phyloP scores from a whole-genome alignment of 2,329 filamentous ascomycete genomes.

The Alternaria sp. region DNA sequence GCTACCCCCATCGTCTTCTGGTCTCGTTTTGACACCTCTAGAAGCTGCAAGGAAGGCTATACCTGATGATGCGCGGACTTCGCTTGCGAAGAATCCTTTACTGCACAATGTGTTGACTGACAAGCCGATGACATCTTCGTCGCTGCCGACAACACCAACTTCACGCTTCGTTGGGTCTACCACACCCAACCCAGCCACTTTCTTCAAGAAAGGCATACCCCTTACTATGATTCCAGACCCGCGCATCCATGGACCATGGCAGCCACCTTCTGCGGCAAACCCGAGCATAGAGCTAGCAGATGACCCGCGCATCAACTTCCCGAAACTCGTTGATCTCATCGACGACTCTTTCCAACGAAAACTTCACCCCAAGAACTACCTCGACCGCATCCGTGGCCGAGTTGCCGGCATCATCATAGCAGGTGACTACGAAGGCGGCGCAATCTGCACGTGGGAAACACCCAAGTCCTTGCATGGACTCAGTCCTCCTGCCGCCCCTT shows the following conservation, averaged over 20 bases:
- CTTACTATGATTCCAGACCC: conserved; percentile 83
- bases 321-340: conserved; percentile 83
- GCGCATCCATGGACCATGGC: conserved; percentile 68
- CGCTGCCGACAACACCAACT: conserved; percentile 69
- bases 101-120: conserved; percentile 97
- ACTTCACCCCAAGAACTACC: conserved; percentile 83
- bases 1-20: conserved; percentile 84
- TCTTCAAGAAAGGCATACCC: conserved; percentile 91
- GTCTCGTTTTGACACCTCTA: conserved; percentile 83
- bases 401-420: conserved; percentile 93
- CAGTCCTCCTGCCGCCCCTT: not conserved
- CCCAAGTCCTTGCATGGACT: conserved; percentile 64
- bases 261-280: conserved; percentile 66
- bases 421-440: conserved; percentile 94
- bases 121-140: conserved; percentile 91
- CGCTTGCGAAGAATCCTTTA: conserved; percentile 78
- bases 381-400: conserved; percentile 78
- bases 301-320: conserved; percentile 82
- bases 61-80: conserved; percentile 60
- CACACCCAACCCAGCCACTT: conserved; percentile 70
- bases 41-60: conserved; percentile 72
- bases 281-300: conserved; percentile 72
- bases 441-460: conserved; percentile 92
- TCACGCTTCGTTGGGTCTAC: conserved; percentile 40
- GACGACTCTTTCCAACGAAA: conserved; percentile 91